Percentiles rank a stretch among this genome's conserved stretches.
These are phyloP conservation scores for Aspergillus coremiiformis DNA, from an alignment of 495 filamentous ascomycete species.

Conservation along the genomic window DNA sequence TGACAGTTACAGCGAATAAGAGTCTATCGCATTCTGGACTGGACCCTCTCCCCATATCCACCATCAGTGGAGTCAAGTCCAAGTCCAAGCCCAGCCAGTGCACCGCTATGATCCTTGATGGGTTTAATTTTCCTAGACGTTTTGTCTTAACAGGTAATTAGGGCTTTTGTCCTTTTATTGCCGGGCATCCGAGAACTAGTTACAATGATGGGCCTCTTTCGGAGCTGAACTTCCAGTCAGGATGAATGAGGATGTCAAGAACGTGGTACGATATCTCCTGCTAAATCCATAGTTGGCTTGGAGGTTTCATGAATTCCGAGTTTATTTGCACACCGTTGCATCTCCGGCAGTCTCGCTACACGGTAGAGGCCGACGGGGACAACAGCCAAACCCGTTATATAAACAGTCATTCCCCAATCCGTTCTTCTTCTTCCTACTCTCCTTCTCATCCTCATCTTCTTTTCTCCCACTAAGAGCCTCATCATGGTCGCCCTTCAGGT, in stretches of 20 bases:
- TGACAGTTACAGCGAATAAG: not conserved
- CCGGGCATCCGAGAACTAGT: not conserved
- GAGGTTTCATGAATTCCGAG: not conserved
- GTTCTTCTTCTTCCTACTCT: not conserved
- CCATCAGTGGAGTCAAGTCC: not conserved
- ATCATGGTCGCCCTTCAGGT: slow-evolving; percentile 13
- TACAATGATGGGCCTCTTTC: not conserved
- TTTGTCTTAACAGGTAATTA: not conserved
- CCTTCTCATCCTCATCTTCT: not conserved
- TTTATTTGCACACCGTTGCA: not conserved
- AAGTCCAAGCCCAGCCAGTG: not conserved
- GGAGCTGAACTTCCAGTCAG: not conserved
- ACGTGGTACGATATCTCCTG: not conserved
- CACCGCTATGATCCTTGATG: not conserved
- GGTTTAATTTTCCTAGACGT: not conserved
- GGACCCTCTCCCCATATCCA: not conserved
- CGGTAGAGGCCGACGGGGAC: too few relatives aligned
- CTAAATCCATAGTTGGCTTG: not conserved
- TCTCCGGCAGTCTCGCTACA: too few relatives aligned
- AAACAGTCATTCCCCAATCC: not conserved
- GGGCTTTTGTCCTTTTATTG: slow-evolving; percentile 1
- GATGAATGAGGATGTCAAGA: not conserved
- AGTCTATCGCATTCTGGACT: not conserved
- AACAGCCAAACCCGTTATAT: not conserved
- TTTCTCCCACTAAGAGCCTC: not conserved